Evolutionary conservation across 345 rosid species (phyloP).

Genomic region (Corchorus olitorius): DNA sequence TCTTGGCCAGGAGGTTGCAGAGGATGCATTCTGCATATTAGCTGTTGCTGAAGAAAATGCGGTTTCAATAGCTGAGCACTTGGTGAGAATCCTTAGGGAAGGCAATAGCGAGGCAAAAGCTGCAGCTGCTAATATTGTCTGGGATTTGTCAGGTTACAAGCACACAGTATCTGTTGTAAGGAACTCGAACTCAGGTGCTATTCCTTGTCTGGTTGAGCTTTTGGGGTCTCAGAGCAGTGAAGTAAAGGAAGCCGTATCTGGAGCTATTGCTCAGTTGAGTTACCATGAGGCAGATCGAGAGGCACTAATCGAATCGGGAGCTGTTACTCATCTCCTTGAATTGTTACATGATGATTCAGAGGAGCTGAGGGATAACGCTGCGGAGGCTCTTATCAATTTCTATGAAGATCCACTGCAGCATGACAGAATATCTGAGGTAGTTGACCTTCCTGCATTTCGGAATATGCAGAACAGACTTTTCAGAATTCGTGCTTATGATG

Average conservation of each 20-base stretch:
- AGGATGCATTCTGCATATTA: conserved; percentile 58
- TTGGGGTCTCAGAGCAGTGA: conserved; percentile 43
- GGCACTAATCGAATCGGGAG: conserved; percentile 44
- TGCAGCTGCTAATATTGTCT: conserved; percentile 60
- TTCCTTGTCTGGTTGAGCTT: conserved; percentile 51
- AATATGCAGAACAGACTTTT: conserved; percentile 46
- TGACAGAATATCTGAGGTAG: conserved; percentile 39
- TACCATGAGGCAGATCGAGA: conserved; percentile 42
- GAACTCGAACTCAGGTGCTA: conserved; percentile 62
- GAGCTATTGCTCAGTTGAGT: conserved; percentile 59
- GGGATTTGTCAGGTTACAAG: conserved; percentile 58
- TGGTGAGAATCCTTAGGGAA: conserved; percentile 62
- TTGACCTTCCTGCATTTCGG: conserved; percentile 37
- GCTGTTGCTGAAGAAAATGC: conserved; percentile 62
- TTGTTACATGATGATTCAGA: conserved; percentile 48
- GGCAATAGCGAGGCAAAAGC: conserved; percentile 50
- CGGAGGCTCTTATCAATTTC: conserved; percentile 54
- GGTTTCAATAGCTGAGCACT: conserved; percentile 45
- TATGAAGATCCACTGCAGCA: conserved; percentile 42
- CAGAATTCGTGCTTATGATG: conserved; percentile 41
- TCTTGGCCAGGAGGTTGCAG: conserved; percentile 57
- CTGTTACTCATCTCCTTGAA: conserved; percentile 44
- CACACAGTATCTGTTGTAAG: conserved; percentile 49
- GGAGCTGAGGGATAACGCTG: conserved; percentile 51
- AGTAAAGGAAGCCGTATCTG: conserved; percentile 48